phyloP scores from a whole-genome alignment of 1,284 basidiomycete genomes.

The Naganishia sp. region DNA sequence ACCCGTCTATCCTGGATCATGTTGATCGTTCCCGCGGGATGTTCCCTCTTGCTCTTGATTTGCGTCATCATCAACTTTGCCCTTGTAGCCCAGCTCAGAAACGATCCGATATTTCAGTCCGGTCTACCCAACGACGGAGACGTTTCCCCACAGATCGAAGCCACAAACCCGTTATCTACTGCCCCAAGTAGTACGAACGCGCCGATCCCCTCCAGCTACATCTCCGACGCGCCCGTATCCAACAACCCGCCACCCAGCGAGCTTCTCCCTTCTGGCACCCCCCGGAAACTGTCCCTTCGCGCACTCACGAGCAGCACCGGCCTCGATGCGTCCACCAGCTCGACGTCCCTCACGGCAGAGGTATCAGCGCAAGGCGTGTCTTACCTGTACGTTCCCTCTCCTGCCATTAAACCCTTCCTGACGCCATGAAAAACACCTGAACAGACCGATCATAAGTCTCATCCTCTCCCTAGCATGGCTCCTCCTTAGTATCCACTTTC shows the following conservation, averaged over 20 bases:
- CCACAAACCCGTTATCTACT: neutral
- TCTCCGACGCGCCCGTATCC: too few species aligned
- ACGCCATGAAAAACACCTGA: neutral
- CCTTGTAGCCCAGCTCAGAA: neutral
- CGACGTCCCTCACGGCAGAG: too few species aligned
- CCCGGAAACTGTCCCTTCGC: too few species aligned
- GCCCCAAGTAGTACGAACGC: too few species aligned
- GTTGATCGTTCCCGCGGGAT: conserved; percentile 1
- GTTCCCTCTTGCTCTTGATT: neutral
- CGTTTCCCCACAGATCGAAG: neutral
- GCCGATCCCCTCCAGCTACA: too few species aligned
- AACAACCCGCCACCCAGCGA: too few species aligned
- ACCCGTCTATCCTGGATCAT: neutral
- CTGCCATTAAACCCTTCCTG: neutral
- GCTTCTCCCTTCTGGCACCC: too few species aligned
- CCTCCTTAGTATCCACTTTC: neutral
- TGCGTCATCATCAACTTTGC: conserved; percentile 11
- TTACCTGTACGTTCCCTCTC: neutral
- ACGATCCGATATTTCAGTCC: neutral
- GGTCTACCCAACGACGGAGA: neutral
- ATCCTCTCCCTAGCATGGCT: neutral
- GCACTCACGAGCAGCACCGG: too few species aligned
- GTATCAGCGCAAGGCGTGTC: neutral
- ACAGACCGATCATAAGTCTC: neutral
- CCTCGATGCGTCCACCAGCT: too few species aligned